Conservation (phyloP, 768 basidiomycete species). For the Russula abietina region DNA sequence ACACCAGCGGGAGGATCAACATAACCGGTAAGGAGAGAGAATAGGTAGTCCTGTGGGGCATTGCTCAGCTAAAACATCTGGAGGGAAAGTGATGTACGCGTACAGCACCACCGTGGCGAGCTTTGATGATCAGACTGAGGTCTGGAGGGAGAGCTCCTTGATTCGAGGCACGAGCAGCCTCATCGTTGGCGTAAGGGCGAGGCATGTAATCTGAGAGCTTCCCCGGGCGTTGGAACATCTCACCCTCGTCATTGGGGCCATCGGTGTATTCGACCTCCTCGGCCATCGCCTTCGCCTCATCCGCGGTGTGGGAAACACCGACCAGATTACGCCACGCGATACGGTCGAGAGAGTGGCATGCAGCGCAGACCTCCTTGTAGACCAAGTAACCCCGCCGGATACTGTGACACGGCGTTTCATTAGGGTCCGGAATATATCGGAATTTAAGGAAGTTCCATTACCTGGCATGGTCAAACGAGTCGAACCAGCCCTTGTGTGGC, state of each 20-base stretch:
- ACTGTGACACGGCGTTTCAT: constrained; percentile 37
- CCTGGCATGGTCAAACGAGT: constrained; percentile 96
- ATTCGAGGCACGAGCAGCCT: constrained; percentile 92
- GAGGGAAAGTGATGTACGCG: constrained; percentile 33
- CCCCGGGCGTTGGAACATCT: constrained; percentile 98
- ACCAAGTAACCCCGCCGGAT: constrained; percentile 95
- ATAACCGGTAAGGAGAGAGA: constrained; percentile 95
- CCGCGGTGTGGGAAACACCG: constrained; percentile 92
- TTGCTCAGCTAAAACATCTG: not conserved
- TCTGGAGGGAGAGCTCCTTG: constrained; percentile 95
- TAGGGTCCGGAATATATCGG: constrained; percentile 16
- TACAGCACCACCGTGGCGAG: constrained; percentile 93
- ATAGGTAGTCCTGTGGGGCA: constrained; percentile 79
- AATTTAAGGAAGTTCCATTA: constrained; percentile 36
- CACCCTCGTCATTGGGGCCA: constrained; percentile 88
- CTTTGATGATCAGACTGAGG: constrained; percentile 95
- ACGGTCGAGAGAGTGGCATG: constrained; percentile 98
- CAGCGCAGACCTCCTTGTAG: constrained; percentile 98
- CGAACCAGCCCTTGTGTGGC: constrained; percentile 81
- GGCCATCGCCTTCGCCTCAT: constrained; percentile 85
- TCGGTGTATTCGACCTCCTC: constrained; percentile 97
- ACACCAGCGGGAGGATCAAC: constrained; percentile 94
- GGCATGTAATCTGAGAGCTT: constrained; percentile 98
- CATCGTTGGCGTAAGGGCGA: constrained; percentile 91
- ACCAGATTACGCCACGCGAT: constrained; percentile 99